Base-by-base conservation (phyloP, 2,329 filamentous ascomycete species). In the Nemania diffusa region DNA sequence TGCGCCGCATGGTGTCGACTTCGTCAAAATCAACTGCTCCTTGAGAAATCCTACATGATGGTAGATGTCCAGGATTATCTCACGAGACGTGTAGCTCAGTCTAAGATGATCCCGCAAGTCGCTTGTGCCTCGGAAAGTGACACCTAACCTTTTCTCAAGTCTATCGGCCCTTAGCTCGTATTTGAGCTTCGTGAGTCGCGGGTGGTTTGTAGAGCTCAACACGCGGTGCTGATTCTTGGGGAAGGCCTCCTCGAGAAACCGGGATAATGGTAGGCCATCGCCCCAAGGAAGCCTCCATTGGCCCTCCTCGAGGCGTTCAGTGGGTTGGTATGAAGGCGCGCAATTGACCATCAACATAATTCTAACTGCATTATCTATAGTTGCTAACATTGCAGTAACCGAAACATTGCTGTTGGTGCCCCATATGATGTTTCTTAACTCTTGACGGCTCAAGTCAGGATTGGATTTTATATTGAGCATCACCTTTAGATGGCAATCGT, bases 61-160 rank as follows among this genome's bases (percentile, higher is more conserved):
- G 48, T 51, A 51, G 15, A 51, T n/a, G 48, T 51, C 24, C 48
- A 51, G 17, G 15, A 51, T 24, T n/a, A 51, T 51, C 48, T n/a
- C 48, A 51, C 48, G 48, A 51, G 48, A 29, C 9, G 48, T 51
- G n/a, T 51, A 51, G 48, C 48, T 51, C n/a, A 51, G 48, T 26
- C 48, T 6, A 15, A 51, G 48, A 26, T 51, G 48, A 24, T 51
- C 48, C n/a, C 48, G 48, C n/a, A 51, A 26, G 48, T 51, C 27
- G 27, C 48, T 51, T 51, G 48, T 51, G 22, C 48, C 48, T 24
- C 48, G 48, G 48, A 51, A 29, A 15, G 48, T 24, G 15, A 51
- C 15, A 4, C 48, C 48, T 51, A 51, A 20, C 48, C 48, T 51
- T 20, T 29, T 51, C 27, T 51, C 24, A 29, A 51, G 48, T 29